Base-by-base conservation (phyloP, 257 asterid genomes). In the Cinchona pubescens region DNA sequence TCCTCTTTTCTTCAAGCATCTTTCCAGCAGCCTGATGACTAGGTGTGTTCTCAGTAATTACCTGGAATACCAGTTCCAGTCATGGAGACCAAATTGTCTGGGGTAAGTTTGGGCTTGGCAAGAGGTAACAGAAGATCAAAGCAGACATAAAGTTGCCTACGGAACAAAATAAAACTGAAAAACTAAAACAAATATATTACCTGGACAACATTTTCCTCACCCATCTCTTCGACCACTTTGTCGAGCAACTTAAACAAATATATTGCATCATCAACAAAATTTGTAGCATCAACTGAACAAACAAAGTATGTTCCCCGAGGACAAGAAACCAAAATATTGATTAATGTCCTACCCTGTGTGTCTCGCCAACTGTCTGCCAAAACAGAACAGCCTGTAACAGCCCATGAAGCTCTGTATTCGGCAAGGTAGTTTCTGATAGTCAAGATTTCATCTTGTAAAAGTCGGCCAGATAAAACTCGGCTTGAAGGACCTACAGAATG, bases 151-250 rank as follows among this genome's bases (percentile, higher is more conserved):
- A 82, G 53, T 25, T n/a, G n/a, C n/a, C n/a, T n/a, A n/a, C 64
- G 78, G 75, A 75, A 46, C 23, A 49, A 43, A 72, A 58, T 74
- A 66, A 60, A 65, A 48, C 30, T 29, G 43, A 45, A 56, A 27
- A 79, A 42, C 43, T 38, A 72, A 72, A 71, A 48, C 66, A 72
- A 64, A 38, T 34, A 76, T 77, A 55, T 83, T 83, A 88, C 98
- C 96, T 92, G 98, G 76, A 92, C 90, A 7, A 92, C 94, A 85
- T 89, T 89, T 84, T 90, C 97, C 88, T 90, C 97, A 35, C 98
- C 98, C 91, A 89, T 89, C 71, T 90, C 97, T 80, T 89, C 98
- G 67, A 92, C 93, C 80, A 90, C 98, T 80, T 82, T 89, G 87
- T 92, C 96, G n/a, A 92, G 94, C 82, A 92, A 82, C 77, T 86